Percentiles rank a stretch among this genome's conserved stretches.
These are phyloP conservation scores for Sparassis latifolia DNA, from an alignment of 1,284 basidiomycete species.

Conservation along the genomic window DNA sequence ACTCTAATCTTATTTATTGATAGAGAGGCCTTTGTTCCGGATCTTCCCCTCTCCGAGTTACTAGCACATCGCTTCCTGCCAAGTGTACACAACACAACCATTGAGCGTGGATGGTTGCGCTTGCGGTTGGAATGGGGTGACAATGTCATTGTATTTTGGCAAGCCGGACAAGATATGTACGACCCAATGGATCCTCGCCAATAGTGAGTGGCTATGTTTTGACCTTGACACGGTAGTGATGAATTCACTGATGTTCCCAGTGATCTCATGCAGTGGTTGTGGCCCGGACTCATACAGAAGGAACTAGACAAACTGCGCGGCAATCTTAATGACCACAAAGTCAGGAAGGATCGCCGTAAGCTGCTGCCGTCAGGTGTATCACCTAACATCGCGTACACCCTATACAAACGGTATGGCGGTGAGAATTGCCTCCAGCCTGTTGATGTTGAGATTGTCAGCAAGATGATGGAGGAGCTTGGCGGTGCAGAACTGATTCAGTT, in stretches of 20 bases:
- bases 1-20: background rate
- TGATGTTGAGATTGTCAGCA: background rate
- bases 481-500: background rate
- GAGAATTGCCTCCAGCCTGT: background rate
- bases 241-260: background rate
- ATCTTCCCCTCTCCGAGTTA: background rate
- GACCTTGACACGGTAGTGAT: background rate
- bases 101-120: background rate
- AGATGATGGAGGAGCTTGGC: background rate
- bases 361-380: background rate
- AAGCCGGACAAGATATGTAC: background rate
- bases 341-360: background rate
- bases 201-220: background rate
- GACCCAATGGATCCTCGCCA: background rate
- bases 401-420: background rate
- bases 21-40: background rate
- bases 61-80: background rate
- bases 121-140: conserved; percentile 1
- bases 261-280: conserved; percentile 1
- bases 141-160: conserved; percentile 1
- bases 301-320: background rate
- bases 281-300: background rate
- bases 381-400: background rate
- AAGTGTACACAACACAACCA: conserved; percentile 1
- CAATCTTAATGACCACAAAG: background rate